phyloP scores from a whole-genome alignment of 116 monocot species.

The Trichopus zeylanicus region DNA sequence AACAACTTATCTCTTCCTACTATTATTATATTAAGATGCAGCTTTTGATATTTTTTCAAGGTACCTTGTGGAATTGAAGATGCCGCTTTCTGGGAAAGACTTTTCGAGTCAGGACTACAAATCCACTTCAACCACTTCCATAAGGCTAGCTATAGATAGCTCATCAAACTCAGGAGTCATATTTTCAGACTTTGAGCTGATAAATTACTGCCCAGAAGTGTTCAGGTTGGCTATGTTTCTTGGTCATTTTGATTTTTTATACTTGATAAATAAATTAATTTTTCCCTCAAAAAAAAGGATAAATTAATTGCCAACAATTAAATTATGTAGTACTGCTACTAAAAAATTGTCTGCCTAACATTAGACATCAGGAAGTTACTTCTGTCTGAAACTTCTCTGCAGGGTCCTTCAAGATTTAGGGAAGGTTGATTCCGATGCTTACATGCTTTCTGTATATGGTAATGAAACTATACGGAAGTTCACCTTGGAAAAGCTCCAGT shows the following conservation, averaged over 20 bases:
- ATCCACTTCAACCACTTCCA: slow-evolving; percentile 1
- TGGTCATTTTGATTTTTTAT: neutral
- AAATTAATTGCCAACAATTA: neutral
- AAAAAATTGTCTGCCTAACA: neutral
- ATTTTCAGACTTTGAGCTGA: slow-evolving; percentile 18
- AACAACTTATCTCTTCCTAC: neutral
- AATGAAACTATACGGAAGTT: slow-evolving; percentile 14
- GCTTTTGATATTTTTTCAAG: neutral
- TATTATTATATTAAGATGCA: neutral
- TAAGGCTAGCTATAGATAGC: slow-evolving; percentile 8
- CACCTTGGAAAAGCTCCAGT: slow-evolving; percentile 3
- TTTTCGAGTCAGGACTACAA: slow-evolving; percentile 9
- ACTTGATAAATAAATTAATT: too few relatives aligned
- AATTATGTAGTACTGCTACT: neutral
- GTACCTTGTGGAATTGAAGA: slow-evolving; percentile 3
- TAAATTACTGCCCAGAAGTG: slow-evolving; percentile 18
- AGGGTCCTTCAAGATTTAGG: slow-evolving; percentile 11
- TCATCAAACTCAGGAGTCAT: neutral
- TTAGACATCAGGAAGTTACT: neutral
- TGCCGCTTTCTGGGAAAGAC: slow-evolving; percentile 5
- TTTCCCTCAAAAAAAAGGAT: neutral
- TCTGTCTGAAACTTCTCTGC: slow-evolving; percentile 2
- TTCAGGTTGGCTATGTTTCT: slow-evolving; percentile 14
- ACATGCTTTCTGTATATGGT: slow-evolving; percentile 11
- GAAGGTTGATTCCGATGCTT: slow-evolving; percentile 17